Base-by-base conservation (phyloP, 2,329 filamentous ascomycete species). In the Phaeosphaeriaceae sp. region DNA sequence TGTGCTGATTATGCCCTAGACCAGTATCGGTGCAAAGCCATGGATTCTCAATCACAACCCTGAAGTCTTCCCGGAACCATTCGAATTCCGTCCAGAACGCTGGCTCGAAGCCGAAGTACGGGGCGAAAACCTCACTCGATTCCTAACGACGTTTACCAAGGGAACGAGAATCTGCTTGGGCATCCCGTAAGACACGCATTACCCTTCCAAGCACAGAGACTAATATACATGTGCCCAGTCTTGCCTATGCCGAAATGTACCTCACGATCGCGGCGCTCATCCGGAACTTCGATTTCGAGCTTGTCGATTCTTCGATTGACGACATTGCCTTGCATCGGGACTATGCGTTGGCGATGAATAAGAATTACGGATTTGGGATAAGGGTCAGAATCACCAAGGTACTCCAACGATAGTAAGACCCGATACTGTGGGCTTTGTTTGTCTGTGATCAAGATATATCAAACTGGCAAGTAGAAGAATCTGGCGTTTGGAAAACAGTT, bases 131-230 rank as follows among this genome's bases (percentile, higher is more conserved):
- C 52, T 79, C 10, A 65, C 74, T 21, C 71, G 68, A 19, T 80
- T 77, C 51, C 60, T 81, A 27, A 69, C 80, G 4, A 60, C 74
- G 0, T 82, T 82, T 53, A 67, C 69, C 17, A 76, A 75, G 42
- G 79, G 79, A 0, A 73, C 69, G 7, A 62, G 79, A 25, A 68
- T 67, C 27, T 82, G 80, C 54, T 59, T 81, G 20, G 80, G 79
- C 9, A 78, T 64, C 20, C 55, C 57, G 54, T 64, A 52, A 52
- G 56, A 24, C 25, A 44, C 20, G 7, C 19, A 15, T 5, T 33
- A 20, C 25, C 13, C 33, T 17, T 25, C 17, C 17, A 36, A 5
- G 31, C 31, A 13, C 25, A 31, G n/a, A n/a, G n/a, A n/a, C n/a
- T n/a, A n/a, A n/a, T n/a, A n/a, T n/a, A n/a, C n/a, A n/a, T n/a